Evolutionary conservation across 345 rosid species (phyloP).

Genomic region (Euphorbia lathyris): DNA sequence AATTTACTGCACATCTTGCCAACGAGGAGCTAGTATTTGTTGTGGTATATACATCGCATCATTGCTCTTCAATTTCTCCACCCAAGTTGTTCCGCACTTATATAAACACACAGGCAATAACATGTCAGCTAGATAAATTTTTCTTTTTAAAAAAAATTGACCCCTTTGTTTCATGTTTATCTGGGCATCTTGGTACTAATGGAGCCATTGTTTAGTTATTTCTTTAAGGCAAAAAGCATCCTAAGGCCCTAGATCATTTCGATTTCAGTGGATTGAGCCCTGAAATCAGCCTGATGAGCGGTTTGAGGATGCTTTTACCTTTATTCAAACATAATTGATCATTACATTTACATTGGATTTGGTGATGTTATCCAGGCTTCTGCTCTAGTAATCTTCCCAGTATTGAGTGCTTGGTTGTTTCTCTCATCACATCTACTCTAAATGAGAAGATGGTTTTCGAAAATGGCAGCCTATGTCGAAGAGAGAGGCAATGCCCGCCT

Average conservation of each 20-base stretch:
- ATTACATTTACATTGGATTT: constrained; percentile 7
- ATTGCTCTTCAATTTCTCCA: neutral
- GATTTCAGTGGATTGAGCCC: too few relatives aligned
- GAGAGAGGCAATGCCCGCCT: neutral
- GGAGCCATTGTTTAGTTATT: neutral
- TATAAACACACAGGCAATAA: too few relatives aligned
- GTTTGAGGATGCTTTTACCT: too few relatives aligned
- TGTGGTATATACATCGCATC: constrained; percentile 41
- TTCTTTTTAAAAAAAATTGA: too few relatives aligned
- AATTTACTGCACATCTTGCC: constrained; percentile 55
- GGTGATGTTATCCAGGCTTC: constrained; percentile 57
- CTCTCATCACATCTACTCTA: constrained; percentile 32
- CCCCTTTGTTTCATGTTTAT: neutral
- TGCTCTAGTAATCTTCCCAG: constrained; percentile 60
- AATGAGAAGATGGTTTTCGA: constrained; percentile 13
- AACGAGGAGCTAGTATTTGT: constrained; percentile 66
- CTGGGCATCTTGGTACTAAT: neutral
- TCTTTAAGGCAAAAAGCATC: too few relatives aligned
- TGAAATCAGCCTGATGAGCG: too few relatives aligned
- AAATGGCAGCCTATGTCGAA: constrained; percentile 8
- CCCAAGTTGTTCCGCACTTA: too few relatives aligned
- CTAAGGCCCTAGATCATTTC: too few relatives aligned
- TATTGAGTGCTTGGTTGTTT: constrained; percentile 61
- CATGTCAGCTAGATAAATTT: too few relatives aligned
- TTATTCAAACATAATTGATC: neutral